Evolutionary conservation across 805 yeast species (phyloP), one percentile per base, ranked within the genome.

Genomic region (Metschnikowia bowlesiae): DNA sequence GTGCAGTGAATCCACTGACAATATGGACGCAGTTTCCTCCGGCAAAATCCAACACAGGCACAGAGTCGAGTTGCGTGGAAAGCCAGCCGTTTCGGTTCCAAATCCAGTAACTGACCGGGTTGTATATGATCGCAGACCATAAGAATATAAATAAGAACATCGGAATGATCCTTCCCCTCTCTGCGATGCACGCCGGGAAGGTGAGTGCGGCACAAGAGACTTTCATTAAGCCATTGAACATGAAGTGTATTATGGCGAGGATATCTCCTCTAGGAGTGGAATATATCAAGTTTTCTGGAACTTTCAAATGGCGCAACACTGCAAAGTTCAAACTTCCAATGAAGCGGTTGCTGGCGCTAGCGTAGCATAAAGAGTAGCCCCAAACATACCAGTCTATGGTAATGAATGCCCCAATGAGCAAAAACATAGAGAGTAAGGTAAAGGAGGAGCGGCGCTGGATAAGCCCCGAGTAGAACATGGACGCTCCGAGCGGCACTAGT

Each of bases 51-150:
- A 72, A 58, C 3, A 72, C 77, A 0, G 76, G 76, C 3, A 69
- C 52, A 32, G 51, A 59, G 13, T 55, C 51, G 14, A 62, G 57
- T 48, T 71, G 71, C 0, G 66, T 58, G 0, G 74, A 69, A 4
- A 73, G 62, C 77, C 77, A 73, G 8, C 78, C 78, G 44, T 70
- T 62, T 22, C 55, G 48, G 53, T 72, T 73, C 78, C 78, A 73
- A 52, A 70, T 67, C 78, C 78, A 73, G 53, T 72, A 73, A 2
- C 70, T 69, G 3, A 73, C 73, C 1, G 78, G 78, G 48, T 71
- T 71, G 51, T 72, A 73, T 14, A 73, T 66, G 22, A 71, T 65
- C 11, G 60, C 54, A 1, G 75, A 70, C 78, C 78, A 73, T 31
- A 65, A 46, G 46, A 72, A 65, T 13, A 70, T 26, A 48, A 73